Evolutionary conservation across 2,329 filamentous ascomycete species (phyloP).

Genomic region (Colletotrichum aenigma): DNA sequence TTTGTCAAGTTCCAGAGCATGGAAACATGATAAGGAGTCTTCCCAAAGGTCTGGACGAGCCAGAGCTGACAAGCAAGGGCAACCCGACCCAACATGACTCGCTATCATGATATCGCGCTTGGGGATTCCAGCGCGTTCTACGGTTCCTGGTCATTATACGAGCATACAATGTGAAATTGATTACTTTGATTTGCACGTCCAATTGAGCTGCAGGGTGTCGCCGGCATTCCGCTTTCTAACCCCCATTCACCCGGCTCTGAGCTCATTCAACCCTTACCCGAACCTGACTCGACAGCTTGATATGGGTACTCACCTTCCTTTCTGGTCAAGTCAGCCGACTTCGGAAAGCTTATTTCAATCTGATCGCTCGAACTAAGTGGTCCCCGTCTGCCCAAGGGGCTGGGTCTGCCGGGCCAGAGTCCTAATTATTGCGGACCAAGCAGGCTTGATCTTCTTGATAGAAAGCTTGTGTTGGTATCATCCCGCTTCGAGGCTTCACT

Average conservation of each 20-base stretch:
- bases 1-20: not conserved
- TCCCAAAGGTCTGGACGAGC: not conserved
- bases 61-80: not conserved
- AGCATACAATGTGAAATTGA: not conserved
- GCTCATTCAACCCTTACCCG: not conserved
- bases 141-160: not conserved
- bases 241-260: not conserved
- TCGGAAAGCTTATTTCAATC: constrained; percentile 1
- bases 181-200: not conserved
- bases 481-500: not conserved
- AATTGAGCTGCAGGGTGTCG: not conserved
- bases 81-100: not conserved
- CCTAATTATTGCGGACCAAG: not conserved
- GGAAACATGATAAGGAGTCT: not conserved
- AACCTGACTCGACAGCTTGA: not conserved
- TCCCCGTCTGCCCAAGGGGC: not conserved
- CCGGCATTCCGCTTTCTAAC: not conserved
- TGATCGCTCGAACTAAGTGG: not conserved
- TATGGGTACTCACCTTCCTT: not conserved
- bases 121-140: not conserved
- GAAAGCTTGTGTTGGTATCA: not conserved
- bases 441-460: not conserved
- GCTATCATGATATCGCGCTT: not conserved
- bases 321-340: not conserved
- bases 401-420: not conserved